Conservation (phyloP, 371 early-diverging fungal genomes). For the Choanephora cucurbitarum region DNA sequence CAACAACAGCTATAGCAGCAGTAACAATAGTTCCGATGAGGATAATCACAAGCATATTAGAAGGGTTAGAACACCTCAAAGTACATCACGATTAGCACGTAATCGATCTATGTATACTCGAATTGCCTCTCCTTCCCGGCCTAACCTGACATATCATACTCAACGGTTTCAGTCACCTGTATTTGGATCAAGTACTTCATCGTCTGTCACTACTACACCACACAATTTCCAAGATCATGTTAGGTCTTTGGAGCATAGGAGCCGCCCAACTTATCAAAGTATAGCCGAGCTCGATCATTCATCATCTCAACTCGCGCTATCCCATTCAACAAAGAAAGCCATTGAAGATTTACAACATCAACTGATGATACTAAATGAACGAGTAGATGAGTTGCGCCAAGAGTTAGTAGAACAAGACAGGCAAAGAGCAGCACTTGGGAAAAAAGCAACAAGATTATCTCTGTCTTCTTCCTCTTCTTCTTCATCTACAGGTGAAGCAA, state of each 20-base stretch:
- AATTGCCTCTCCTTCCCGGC: background rate
- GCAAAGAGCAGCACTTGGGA: conserved; percentile 8
- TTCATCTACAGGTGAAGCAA: conserved; percentile 9
- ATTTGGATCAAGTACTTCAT: conserved; percentile 34
- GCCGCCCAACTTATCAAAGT: conserved; percentile 2
- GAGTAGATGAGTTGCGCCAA: conserved; percentile 46
- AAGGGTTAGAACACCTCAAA: background rate
- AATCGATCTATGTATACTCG: background rate
- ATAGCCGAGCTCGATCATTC: conserved; percentile 2
- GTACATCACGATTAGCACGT: background rate
- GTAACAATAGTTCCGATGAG: background rate
- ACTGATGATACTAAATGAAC: conserved; percentile 47
- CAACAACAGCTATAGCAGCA: background rate
- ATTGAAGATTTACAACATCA: conserved; percentile 52
- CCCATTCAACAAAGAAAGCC: conserved; percentile 48
- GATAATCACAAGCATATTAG: background rate
- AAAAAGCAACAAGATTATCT: background rate
- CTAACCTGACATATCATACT: background rate
- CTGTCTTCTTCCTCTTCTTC: background rate
- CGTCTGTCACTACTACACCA: conserved; percentile 43
- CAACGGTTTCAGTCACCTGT: conserved; percentile 11
- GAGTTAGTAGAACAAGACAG: conserved; percentile 39
- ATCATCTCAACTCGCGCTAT: conserved; percentile 24
- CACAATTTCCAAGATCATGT: conserved; percentile 8
- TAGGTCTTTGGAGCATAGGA: too few relatives aligned